phyloP scores from a whole-genome alignment of 305 asterid genomes.

The Solanum chacoense region DNA sequence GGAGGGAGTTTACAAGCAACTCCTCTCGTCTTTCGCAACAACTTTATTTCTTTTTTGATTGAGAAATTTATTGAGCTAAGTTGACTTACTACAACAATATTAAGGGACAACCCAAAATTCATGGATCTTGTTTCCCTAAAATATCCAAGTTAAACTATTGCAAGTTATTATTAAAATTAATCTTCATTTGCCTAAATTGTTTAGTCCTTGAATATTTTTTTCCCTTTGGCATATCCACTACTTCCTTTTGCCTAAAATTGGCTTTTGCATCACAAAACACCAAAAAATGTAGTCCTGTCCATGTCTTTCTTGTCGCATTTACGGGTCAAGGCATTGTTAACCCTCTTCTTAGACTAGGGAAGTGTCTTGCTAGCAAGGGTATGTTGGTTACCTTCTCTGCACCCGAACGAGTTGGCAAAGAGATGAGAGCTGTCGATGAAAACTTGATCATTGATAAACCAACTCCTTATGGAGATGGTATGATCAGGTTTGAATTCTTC shows the following conservation, averaged over 20 bases:
- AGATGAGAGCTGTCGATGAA: slow-evolving; percentile 31
- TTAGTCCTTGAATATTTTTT: too few species aligned
- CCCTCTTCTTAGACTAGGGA: slow-evolving; percentile 63
- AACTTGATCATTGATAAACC: slow-evolving; percentile 19
- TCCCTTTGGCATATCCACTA: not conserved
- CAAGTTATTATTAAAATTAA: not conserved
- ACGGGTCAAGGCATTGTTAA: slow-evolving; percentile 66
- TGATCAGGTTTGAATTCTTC: slow-evolving; percentile 49
- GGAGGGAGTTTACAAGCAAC: not conserved
- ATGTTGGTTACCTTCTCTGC: slow-evolving; percentile 42
- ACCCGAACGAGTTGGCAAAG: slow-evolving; percentile 31
- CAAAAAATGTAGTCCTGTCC: slow-evolving; percentile 1
- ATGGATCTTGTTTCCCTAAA: not conserved
- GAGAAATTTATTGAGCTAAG: not conserved
- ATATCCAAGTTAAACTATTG: not conserved
- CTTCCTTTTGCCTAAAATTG: not conserved
- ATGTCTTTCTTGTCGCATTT: slow-evolving; percentile 48
- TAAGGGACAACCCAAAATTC: not conserved
- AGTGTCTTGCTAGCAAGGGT: slow-evolving; percentile 54
- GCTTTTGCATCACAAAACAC: not conserved
- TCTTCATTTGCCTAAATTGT: not conserved
- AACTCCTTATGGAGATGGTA: slow-evolving; percentile 33
- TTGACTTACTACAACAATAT: not conserved
- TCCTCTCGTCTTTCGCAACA: not conserved
- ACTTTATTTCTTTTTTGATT: not conserved